A percentile compares a stretch with the other conserved stretches of the same genome.
These are phyloP conservation scores for Naganishia liquefaciens DNA, from an alignment of 1,284 basidiomycete genomes.

Conservation along the genomic window DNA sequence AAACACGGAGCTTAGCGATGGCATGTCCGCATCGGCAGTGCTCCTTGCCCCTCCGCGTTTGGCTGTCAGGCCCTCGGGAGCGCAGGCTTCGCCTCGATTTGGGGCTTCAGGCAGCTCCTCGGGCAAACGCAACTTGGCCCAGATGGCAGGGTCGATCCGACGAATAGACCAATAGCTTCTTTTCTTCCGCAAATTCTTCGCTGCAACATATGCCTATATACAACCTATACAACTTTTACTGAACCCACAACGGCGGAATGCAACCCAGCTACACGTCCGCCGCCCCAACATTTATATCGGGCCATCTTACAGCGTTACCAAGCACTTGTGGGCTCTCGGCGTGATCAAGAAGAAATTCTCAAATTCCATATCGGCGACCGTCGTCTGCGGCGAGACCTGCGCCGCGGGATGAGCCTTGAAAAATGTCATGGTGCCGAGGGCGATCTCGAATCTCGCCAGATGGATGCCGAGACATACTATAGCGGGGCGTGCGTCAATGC, in stretches of 20 bases:
- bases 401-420: constrained; percentile 8
- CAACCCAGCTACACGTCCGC: too few relatives aligned
- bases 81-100: too few relatives aligned
- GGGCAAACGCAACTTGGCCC: too few relatives aligned
- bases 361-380: constrained; percentile 9
- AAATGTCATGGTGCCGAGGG: constrained; percentile 9
- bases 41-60: not conserved
- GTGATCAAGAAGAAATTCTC: constrained; percentile 23
- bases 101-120: too few relatives aligned
- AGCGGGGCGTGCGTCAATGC: not conserved
- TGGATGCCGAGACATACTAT: constrained; percentile 14
- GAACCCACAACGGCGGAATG: too few relatives aligned
- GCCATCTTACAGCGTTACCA: not conserved
- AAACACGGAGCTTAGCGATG: not conserved
- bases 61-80: too few relatives aligned
- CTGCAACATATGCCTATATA: too few relatives aligned
- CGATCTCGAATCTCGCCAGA: constrained; percentile 12
- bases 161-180: too few relatives aligned
- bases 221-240: too few relatives aligned
- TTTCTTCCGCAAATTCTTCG: too few relatives aligned
- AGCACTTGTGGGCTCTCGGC: constrained; percentile 14
- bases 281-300: too few relatives aligned
- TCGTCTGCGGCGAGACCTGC: constrained; percentile 7
- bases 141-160: too few relatives aligned
- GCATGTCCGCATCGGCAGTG: not conserved